Percentiles rank a stretch among this genome's conserved stretches.
Evolutionary conservation across 2,329 filamentous ascomycete species (phyloP).

Genomic region (Aureobasidium uvarum): DNA sequence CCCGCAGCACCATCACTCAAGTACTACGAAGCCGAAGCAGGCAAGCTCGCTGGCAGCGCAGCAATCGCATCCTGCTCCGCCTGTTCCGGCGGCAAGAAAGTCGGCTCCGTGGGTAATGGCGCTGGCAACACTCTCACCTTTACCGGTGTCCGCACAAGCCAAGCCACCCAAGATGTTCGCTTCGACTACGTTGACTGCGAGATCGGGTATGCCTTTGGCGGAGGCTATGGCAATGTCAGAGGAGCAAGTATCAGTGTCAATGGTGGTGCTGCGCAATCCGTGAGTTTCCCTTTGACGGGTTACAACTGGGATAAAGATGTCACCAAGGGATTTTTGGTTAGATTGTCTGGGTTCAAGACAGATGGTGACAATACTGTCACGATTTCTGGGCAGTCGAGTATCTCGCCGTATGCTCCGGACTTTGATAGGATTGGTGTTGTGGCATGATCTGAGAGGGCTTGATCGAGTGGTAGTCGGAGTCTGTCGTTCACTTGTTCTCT

Average conservation of each 20-base stretch:
- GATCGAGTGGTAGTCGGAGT: background rate
- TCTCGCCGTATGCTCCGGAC: conserved; percentile 34
- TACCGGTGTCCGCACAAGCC: conserved; percentile 33
- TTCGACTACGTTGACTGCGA: conserved; percentile 47
- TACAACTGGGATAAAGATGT: conserved; percentile 43
- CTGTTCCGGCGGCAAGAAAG: conserved; percentile 39
- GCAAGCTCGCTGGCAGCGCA: conserved; percentile 37
- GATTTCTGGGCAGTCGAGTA: conserved; percentile 31
- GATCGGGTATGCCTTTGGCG: conserved; percentile 39
- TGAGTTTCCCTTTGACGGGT: conserved; percentile 43
- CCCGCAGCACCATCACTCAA: conserved; percentile 26
- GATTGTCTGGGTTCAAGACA: conserved; percentile 33
- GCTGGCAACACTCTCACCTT: conserved; percentile 35
- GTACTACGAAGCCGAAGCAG: conserved; percentile 40
- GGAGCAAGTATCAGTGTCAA: conserved; percentile 43
- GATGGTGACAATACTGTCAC: conserved; percentile 33
- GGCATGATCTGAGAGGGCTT: background rate
- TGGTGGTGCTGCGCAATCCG: conserved; percentile 38
- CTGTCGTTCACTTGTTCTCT: no score
- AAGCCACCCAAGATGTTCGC: conserved; percentile 38
- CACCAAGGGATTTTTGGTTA: conserved; percentile 31
- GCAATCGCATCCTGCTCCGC: conserved; percentile 36
- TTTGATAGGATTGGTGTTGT: conserved; percentile 34
- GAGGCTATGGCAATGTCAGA: conserved; percentile 38
- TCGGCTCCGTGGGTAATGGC: conserved; percentile 35